These are phyloP conservation scores for Pseudomonodictys pantanalensis DNA, from an alignment of 495 filamentous ascomycete species.

Conservation along the genomic window DNA sequence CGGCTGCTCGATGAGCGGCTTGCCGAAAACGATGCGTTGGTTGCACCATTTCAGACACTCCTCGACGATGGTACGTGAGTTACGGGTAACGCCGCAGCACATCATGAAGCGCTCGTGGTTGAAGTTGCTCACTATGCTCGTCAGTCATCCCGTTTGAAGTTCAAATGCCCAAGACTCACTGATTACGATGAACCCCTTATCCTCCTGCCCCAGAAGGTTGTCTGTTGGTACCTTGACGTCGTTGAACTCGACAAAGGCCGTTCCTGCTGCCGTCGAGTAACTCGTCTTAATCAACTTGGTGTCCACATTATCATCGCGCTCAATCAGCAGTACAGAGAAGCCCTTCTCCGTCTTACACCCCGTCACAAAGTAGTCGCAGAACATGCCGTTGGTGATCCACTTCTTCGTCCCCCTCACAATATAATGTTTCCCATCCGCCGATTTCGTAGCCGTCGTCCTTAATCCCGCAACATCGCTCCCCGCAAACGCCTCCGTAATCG, in stretches of 20 bases:
- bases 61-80: conserved; percentile 67
- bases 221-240: conserved; percentile 81
- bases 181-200: conserved; percentile 88
- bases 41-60: conserved; percentile 89
- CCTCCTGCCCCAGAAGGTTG: conserved; percentile 77
- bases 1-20: conserved; percentile 77
- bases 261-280: conserved; percentile 77
- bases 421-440: conserved; percentile 77
- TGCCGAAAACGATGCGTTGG: conserved; percentile 82
- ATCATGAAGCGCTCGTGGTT: conserved; percentile 43
- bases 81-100: conserved; percentile 59
- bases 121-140: conserved; percentile 34
- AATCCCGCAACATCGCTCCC: conserved; percentile 80
- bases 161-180: conserved; percentile 34
- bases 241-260: conserved; percentile 78
- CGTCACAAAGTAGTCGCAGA: conserved; percentile 77
- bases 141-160: conserved; percentile 40
- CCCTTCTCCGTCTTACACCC: conserved; percentile 81
- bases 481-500: conserved; percentile 87
- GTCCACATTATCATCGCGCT: conserved; percentile 65
- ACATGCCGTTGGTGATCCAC: conserved; percentile 91
- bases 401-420: conserved; percentile 89
- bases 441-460: conserved; percentile 77
- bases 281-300: conserved; percentile 81
- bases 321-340: conserved; percentile 73